These are phyloP conservation scores for Leptosphaerulina australis DNA, from an alignment of 2,329 filamentous ascomycete species.

Conservation along the genomic window DNA sequence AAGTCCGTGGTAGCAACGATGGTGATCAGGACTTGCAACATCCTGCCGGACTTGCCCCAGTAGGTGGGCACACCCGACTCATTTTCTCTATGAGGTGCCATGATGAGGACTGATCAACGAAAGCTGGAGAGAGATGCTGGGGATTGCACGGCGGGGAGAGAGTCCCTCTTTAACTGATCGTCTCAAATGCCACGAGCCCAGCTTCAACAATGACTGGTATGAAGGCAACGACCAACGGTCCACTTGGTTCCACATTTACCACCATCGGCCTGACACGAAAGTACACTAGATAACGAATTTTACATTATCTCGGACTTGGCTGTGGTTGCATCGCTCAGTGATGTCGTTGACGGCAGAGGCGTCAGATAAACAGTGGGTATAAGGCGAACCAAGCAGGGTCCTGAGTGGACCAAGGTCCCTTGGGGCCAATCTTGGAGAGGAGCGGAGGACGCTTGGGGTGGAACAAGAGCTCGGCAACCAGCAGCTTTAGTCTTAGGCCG, in stretches of 20 bases:
- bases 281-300: slow-evolving; percentile 40
- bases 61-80: slow-evolving; percentile 37
- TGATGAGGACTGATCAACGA: slow-evolving; percentile 27
- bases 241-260: slow-evolving; percentile 31
- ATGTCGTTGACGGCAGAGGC: slow-evolving; percentile 32
- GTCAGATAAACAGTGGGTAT: slow-evolving; percentile 37
- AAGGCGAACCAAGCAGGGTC: slow-evolving; percentile 34
- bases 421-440: slow-evolving; percentile 33
- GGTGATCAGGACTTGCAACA: slow-evolving; percentile 44
- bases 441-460: slow-evolving; percentile 32
- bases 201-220: slow-evolving; percentile 24
- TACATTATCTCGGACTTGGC: slow-evolving; percentile 38
- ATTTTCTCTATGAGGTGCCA: slow-evolving; percentile 34
- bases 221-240: slow-evolving; percentile 21
- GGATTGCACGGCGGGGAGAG: slow-evolving; percentile 29
- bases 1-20: slow-evolving; percentile 56
- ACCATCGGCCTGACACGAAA: slow-evolving; percentile 32
- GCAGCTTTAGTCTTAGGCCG: slow-evolving; percentile 27
- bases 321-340: slow-evolving; percentile 33
- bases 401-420: slow-evolving; percentile 28
- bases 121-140: slow-evolving; percentile 32
- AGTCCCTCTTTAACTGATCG: slow-evolving; percentile 35
- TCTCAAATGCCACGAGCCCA: slow-evolving; percentile 19
- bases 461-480: slow-evolving; percentile 34
- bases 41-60: slow-evolving; percentile 39